Conservation (phyloP, 768 basidiomycete genomes). For the Suillus alpinus region DNA sequence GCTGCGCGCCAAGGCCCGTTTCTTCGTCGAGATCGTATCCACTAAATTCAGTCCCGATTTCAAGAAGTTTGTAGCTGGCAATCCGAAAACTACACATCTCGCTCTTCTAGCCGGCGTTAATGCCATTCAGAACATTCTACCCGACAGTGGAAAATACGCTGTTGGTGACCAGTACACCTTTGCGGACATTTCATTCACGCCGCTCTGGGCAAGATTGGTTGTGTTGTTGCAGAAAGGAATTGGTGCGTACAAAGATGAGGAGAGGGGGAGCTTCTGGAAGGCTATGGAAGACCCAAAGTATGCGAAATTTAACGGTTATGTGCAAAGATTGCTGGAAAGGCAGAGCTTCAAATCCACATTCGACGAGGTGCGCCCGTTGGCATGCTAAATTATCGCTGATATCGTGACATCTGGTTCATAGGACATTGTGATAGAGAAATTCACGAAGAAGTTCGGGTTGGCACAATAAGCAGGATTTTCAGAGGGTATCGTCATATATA, state of each 20-base stretch:
- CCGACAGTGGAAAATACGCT: slow-evolving; percentile 40
- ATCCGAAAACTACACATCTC: background rate
- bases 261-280: slow-evolving; percentile 43
- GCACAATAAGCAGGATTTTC: slow-evolving; percentile 2
- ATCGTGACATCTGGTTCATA: background rate
- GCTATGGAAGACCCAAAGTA: slow-evolving; percentile 42
- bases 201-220: slow-evolving; percentile 57
- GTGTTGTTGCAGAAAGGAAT: slow-evolving; percentile 46
- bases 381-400: too few species aligned
- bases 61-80: background rate
- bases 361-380: slow-evolving; percentile 40
- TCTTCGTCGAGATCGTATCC: slow-evolving; percentile 57
- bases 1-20: slow-evolving; percentile 53
- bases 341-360: slow-evolving; percentile 56
- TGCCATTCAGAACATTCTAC: slow-evolving; percentile 49
- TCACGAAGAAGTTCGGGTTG: slow-evolving; percentile 6
- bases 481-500: too few species aligned
- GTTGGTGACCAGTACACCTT: slow-evolving; percentile 36
- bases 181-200: slow-evolving; percentile 59
- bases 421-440: slow-evolving; percentile 11
- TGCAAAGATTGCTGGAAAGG: slow-evolving; percentile 44
- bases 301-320: slow-evolving; percentile 49
- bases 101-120: slow-evolving; percentile 41
- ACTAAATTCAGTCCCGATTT: slow-evolving; percentile 39
- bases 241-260: slow-evolving; percentile 47